phyloP scores from a whole-genome alignment of 305 asterid species.

The Solanum hybrid region DNA sequence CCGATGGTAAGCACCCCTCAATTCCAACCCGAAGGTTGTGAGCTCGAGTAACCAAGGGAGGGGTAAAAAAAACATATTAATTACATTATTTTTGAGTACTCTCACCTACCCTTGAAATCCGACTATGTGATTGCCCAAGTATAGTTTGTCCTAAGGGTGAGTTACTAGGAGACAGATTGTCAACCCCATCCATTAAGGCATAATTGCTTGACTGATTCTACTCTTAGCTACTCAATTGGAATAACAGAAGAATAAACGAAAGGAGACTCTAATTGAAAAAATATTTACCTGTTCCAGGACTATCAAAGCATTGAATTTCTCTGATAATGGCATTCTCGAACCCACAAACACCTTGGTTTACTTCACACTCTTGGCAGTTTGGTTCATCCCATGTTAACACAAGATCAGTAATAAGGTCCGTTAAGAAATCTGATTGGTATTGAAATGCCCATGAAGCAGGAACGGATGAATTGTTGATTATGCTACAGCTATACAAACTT shows the following conservation, averaged over 20 bases:
- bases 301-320: constrained; percentile 16
- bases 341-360: constrained; percentile 21
- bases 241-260: neutral
- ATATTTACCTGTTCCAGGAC: constrained; percentile 31
- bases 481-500: constrained; percentile 22
- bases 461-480: constrained; percentile 20
- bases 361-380: constrained; percentile 38
- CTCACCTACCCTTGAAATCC: neutral
- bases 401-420: constrained; percentile 21
- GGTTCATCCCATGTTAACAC: constrained; percentile 49
- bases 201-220: neutral
- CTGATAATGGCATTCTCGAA: constrained; percentile 6
- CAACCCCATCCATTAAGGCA: neutral
- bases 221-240: neutral
- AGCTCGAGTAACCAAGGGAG: neutral
- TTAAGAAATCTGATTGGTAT: constrained; percentile 22
- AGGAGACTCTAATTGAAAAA: neutral
- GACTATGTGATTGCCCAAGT: neutral
- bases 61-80: neutral
- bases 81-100: neutral
- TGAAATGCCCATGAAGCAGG: constrained; percentile 27
- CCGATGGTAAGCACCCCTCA: neutral
- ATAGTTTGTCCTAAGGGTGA: neutral
- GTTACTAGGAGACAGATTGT: neutral
- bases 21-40: neutral